Evolutionary conservation across 202 grass and related monocot species (phyloP).

Genomic region (Miscanthus sacchariflorus): DNA sequence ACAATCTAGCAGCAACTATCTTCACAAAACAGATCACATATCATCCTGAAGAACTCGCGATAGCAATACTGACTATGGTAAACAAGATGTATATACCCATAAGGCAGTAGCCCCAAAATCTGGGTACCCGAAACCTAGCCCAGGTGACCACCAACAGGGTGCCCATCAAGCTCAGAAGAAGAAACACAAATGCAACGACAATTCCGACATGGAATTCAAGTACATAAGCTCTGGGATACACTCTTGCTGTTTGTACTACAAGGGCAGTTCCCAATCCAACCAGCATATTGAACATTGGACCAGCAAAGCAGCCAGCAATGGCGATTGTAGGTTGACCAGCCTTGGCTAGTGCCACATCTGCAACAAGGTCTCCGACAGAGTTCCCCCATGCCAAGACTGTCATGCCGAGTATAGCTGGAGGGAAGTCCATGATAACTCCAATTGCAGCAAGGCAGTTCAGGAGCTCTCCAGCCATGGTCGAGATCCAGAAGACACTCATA

Average conservation of each 20-base stretch:
- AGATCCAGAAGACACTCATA: constrained; percentile 98
- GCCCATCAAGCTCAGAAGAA: constrained; percentile 87
- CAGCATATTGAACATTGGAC: constrained; percentile 98
- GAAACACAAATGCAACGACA: constrained; percentile 89
- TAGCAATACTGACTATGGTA: constrained; percentile 68
- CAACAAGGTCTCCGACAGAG: constrained; percentile 88
- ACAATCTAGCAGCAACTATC: constrained; percentile 23
- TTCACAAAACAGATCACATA: constrained; percentile 4
- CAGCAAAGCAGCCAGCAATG: constrained; percentile 92
- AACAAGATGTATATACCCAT: constrained; percentile 82
- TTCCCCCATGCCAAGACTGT: constrained; percentile 95
- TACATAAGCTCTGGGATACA: constrained; percentile 76
- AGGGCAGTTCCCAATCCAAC: constrained; percentile 90
- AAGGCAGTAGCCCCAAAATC: constrained; percentile 92
- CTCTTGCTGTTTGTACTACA: constrained; percentile 76
- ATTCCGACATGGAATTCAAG: constrained; percentile 84
- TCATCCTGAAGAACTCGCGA: constrained; percentile 59
- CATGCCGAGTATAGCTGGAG: constrained; percentile 92
- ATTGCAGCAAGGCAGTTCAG: constrained; percentile 85
- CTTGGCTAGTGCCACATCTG: constrained; percentile 81
- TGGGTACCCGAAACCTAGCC: constrained; percentile 77
- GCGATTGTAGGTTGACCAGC: constrained; percentile 78
- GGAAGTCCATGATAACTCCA: constrained; percentile 77
- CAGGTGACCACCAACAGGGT: constrained; percentile 84
- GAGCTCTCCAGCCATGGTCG: constrained; percentile 92